phyloP scores from a whole-genome alignment of 108 stramenopile species.

The Bacterosira constricta region DNA sequence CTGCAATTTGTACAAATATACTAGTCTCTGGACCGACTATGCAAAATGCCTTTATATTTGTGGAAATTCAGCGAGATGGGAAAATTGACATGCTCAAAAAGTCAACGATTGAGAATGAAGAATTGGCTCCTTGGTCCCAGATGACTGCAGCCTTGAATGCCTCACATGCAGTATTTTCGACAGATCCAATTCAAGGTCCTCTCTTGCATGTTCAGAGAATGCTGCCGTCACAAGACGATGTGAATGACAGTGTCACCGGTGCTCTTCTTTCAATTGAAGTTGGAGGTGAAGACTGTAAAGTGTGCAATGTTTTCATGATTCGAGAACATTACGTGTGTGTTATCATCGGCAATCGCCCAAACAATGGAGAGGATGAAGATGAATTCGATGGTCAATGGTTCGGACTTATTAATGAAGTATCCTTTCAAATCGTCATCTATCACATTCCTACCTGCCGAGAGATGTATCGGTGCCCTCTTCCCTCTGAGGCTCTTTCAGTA shows the following conservation, averaged over 20 bases:
- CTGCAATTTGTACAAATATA: constrained; percentile 15
- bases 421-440: constrained; percentile 2
- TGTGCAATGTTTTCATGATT: constrained; percentile 4
- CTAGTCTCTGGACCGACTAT: neutral
- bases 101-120: constrained; percentile 3
- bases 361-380: neutral
- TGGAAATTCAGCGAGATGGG: constrained; percentile 8
- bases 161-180: neutral
- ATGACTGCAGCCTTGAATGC: constrained; percentile 11
- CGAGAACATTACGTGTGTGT: constrained; percentile 32
- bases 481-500: neutral
- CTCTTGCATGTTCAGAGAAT: neutral
- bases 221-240: neutral
- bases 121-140: neutral
- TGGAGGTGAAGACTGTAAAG: neutral
- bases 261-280: constrained; percentile 13
- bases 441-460: constrained; percentile 30
- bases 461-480: constrained; percentile 20
- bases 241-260: neutral
- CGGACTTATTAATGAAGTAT: constrained; percentile 22
- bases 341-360: neutral
- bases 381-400: constrained; percentile 38
- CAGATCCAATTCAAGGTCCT: neutral
- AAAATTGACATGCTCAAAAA: constrained; percentile 8
- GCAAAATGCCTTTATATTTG: neutral